Evolutionary conservation across 495 filamentous ascomycete genomes (phyloP).

Genomic region (Talaromyces proteolyticus): DNA sequence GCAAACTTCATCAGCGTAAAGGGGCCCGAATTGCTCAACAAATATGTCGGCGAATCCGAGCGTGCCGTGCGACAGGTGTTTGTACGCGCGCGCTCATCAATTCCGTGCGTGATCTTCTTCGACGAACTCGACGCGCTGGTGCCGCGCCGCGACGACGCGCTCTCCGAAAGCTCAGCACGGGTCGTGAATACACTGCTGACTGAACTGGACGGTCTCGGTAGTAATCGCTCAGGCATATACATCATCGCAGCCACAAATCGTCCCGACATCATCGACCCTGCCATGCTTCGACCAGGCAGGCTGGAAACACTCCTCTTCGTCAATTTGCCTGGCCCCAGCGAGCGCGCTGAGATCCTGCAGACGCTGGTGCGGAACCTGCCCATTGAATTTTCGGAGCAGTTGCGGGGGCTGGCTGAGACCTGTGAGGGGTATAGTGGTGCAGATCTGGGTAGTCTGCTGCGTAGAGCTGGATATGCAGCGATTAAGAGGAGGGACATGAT

Average conservation of each 20-base stretch:
- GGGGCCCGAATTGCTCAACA: slow-evolving; percentile 89
- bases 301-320: slow-evolving; percentile 88
- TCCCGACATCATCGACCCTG: slow-evolving; percentile 93
- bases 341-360: slow-evolving; percentile 79
- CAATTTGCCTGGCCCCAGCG: slow-evolving; percentile 72
- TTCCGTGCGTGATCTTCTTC: slow-evolving; percentile 96
- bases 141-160: slow-evolving; percentile 72
- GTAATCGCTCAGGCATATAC: slow-evolving; percentile 79
- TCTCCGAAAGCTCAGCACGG: slow-evolving; percentile 76
- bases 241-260: slow-evolving; percentile 93
- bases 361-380: slow-evolving; percentile 68
- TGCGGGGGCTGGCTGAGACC: slow-evolving; percentile 55
- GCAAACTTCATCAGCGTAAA: slow-evolving; percentile 99
- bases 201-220: slow-evolving; percentile 80
- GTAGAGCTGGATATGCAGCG: slow-evolving; percentile 71
- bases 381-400: slow-evolving; percentile 37
- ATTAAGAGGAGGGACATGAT: slow-evolving; percentile 59
- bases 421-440: slow-evolving; percentile 90
- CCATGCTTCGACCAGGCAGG: slow-evolving; percentile 88
- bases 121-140: slow-evolving; percentile 94
- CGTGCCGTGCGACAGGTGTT: slow-evolving; percentile 91
- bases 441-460: slow-evolving; percentile 72
- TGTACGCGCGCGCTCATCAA: slow-evolving; percentile 73
- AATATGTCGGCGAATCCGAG: slow-evolving; percentile 94
- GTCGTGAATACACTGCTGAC: slow-evolving; percentile 97